Evolutionary conservation across 1,139 yeast genomes (phyloP), one percentile per base, ranked within the genome.

Genomic region (Debaryomycetaceae sp.): DNA sequence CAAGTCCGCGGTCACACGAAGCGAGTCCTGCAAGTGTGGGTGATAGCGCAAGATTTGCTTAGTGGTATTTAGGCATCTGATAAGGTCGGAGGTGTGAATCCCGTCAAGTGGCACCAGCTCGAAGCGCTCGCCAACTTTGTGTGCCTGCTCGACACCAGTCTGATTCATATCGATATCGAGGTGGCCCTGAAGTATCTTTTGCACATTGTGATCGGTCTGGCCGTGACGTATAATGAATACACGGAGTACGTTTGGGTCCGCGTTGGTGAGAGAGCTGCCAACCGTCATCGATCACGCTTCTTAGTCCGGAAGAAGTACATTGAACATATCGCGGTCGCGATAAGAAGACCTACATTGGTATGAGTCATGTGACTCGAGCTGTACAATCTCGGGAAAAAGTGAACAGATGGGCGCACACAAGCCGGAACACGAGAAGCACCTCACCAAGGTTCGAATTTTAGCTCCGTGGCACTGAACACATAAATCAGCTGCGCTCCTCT

Each of bases 121-220:
- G 23, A 77, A 51, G 16, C 62, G 49, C 9, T 49, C 38, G 4
- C 79, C 83, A 12, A 78, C 67, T 37, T 58, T 50, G 24, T 49
- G 43, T 2, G 86, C 83, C 47, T 82, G 91, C 3, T 56, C 45
- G 2, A 46, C 34, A 0, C 95, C 95, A 2, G 61, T 64, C 0
- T 55, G 65, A 45, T 84, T 83, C 31, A 84, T 49, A 18, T 71
- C 68, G 3, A 78, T 71, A 46, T 84, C 76, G 29, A 59, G 43
- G 48, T 84, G 94, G 2, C 95, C 95, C 51, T 84, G 95, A 28
- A 84, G 56, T 30, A 81, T 78, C 51, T 76, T 78, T 37, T 68
- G 51, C 15, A 68, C 63, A 49, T 84, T 84, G 50, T 79, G 78
- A 37, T 77, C 78, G 0, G 95, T 84, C 50, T 82, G 91, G 3